A percentile compares a stretch with the other conserved stretches of the same genome.
Evolutionary conservation across 208 protist genomes (phyloP).

Genomic region (Leishmania mexicana): DNA sequence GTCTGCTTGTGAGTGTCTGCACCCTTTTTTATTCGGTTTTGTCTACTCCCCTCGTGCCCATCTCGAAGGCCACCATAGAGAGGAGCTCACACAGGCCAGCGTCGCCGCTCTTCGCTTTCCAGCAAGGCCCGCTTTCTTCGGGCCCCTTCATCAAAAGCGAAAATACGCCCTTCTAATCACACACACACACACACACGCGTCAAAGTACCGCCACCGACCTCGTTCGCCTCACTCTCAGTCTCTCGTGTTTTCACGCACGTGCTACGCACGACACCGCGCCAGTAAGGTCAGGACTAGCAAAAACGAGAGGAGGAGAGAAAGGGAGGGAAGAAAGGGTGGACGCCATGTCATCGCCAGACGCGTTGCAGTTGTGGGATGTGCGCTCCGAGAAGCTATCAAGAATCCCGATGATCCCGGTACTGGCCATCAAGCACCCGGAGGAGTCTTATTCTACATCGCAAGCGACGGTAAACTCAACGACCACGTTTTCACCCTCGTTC

Average conservation of each 20-base stretch:
- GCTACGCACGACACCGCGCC: background rate
- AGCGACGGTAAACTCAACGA: background rate
- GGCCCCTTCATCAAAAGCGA: background rate
- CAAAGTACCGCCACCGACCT: background rate
- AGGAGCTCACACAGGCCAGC: background rate
- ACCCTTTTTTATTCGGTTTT: background rate
- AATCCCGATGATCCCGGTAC: slow-evolving; percentile 14
- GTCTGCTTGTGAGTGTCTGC: background rate
- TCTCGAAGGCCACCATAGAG: background rate
- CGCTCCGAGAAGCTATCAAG: background rate
- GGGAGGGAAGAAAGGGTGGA: background rate
- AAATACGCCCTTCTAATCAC: background rate
- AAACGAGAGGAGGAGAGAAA: background rate
- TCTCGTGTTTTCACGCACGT: background rate
- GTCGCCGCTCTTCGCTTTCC: background rate
- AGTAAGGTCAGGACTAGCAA: background rate
- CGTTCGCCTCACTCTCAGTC: background rate
- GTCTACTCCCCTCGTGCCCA: background rate
- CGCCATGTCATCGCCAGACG: background rate
- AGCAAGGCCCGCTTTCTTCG: background rate
- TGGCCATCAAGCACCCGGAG: slow-evolving; percentile 14
- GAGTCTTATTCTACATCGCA: background rate
- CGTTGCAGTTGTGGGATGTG: background rate
- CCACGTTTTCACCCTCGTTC: background rate
- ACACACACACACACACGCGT: background rate